Conservation (phyloP, 2,329 filamentous ascomycete species). For the Nigrospora osmanthi region DNA sequence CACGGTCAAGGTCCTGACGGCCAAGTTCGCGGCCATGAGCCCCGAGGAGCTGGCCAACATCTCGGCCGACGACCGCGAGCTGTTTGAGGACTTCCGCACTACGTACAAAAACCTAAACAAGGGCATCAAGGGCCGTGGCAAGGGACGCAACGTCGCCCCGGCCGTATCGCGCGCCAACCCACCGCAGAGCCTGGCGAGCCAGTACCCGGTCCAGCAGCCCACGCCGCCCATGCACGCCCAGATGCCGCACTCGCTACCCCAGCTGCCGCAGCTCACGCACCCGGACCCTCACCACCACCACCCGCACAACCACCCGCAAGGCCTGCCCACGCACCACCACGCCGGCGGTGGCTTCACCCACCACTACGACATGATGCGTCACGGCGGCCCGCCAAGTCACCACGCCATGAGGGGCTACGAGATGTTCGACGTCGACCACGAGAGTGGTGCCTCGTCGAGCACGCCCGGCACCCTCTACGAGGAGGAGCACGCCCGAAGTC, state of each 20-base stretch:
- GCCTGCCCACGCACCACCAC: not conserved
- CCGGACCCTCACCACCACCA: conserved; percentile 19
- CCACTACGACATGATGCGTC: conserved; percentile 10
- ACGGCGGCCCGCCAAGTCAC: conserved; percentile 3
- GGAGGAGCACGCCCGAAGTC: conserved; percentile 30
- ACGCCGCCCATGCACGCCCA: conserved; percentile 8
- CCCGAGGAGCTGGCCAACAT: conserved; percentile 57
- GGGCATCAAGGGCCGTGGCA: conserved; percentile 92
- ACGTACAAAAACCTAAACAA: conserved; percentile 99
- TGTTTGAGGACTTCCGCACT: conserved; percentile 76
- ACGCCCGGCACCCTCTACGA: conserved; percentile 32
- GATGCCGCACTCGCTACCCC: conserved; percentile 18
- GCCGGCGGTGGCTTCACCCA: conserved; percentile 4
- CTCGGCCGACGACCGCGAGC: conserved; percentile 65
- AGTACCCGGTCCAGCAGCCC: conserved; percentile 11
- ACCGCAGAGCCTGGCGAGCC: conserved; percentile 6
- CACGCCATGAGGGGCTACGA: conserved; percentile 26
- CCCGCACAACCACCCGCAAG: conserved; percentile 8
- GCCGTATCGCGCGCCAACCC: conserved; percentile 3
- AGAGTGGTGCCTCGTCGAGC: conserved; percentile 23
- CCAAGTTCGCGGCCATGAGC: conserved; percentile 58
- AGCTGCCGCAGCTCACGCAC: conserved; percentile 19
- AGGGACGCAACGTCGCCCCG: conserved; percentile 59
- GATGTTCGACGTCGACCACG: conserved; percentile 38
- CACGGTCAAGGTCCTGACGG: conserved; percentile 62